Conservation (phyloP, 1,284 basidiomycete species). For the Cronartium quercuum region DNA sequence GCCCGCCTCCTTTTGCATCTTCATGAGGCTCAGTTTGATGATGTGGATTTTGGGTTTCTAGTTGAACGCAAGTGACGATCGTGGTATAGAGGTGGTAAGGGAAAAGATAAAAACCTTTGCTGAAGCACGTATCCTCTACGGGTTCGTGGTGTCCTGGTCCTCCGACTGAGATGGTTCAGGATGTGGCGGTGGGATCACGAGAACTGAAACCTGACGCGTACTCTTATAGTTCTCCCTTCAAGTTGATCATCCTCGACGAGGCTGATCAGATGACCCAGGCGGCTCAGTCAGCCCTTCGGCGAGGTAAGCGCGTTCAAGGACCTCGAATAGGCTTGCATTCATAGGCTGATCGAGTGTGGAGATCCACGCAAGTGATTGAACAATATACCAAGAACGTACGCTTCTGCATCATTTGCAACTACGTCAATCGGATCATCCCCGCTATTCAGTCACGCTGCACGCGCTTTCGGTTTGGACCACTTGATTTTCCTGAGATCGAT, state of each 20-base stretch:
- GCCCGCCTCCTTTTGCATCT: neutral
- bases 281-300: slow-evolving; percentile 88
- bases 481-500: slow-evolving; percentile 79
- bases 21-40: neutral
- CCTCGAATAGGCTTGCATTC: neutral
- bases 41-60: slow-evolving; percentile 45
- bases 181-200: too few relatives aligned
- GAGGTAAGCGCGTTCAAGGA: slow-evolving; percentile 52
- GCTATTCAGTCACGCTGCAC: slow-evolving; percentile 99
- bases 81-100: slow-evolving; percentile 95
- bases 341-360: neutral
- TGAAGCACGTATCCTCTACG: slow-evolving; percentile 78
- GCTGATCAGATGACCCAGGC: slow-evolving; percentile 99
- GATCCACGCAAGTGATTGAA: slow-evolving; percentile 83
- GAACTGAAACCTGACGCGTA: too few relatives aligned
- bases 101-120: slow-evolving; percentile 99
- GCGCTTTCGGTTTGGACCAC: slow-evolving; percentile 87
- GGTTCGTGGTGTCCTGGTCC: slow-evolving; percentile 43
- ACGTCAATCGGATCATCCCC: slow-evolving; percentile 98
- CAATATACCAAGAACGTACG: slow-evolving; percentile 98
- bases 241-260: slow-evolving; percentile 96
- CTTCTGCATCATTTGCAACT: slow-evolving; percentile 99
- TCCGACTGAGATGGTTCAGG: too few relatives aligned
- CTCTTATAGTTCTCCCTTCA: slow-evolving; percentile 71
- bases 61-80: slow-evolving; percentile 96